Base-by-base conservation (phyloP, 2,329 filamentous ascomycete species). In the Monosporascus sp. region DNA sequence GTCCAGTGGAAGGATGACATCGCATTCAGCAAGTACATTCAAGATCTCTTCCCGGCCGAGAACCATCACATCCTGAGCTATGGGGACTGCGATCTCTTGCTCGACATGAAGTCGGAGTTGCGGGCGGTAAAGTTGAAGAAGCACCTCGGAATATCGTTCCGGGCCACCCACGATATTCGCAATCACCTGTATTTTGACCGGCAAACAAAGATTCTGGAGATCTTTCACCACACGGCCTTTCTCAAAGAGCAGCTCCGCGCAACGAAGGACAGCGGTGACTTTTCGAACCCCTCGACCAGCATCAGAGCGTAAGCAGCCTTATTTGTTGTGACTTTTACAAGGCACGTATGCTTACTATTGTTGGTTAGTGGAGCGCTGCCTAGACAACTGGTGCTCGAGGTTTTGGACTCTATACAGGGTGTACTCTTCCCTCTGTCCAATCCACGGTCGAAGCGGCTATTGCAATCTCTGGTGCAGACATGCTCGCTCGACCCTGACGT, bases 141-240 rank as follows among this genome's bases (percentile, higher is more conserved):
- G 40, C 49, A 50, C 26, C 48, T 60, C 18, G 44, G 51, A 5
- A 31, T 58, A 15, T 51, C 24, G 5, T 51, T 60, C 6, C 47
- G 43, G 9, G 38, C 56, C 7, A 57, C 58, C 1, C 47, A 55
- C 38, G 51, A 60, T 15, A 52, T 58, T 46, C 31, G 50, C 3
- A 53, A 58, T 22, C 56, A 58, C 48, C 52, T 60, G 24, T 47
- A 49, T 26, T 53, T 58, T 15, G 50, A 54, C 38, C 37, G 41
- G n/a, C 37, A 51, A 7, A 37, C 37, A 14, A 55, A 57, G 24
- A 46, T 55, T 11, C 46, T 60, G 18, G 41, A 56, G 17, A 40
- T 59, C 14, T 59, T 57, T 22, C 56, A 58, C 49, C 54, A 54
- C 53, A 51, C 51, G 1, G 55, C 54, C 3, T 60, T 58, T 24